Evolutionary conservation across 805 yeast species (phyloP).

Genomic region (Metschnikowia rubicola): DNA sequence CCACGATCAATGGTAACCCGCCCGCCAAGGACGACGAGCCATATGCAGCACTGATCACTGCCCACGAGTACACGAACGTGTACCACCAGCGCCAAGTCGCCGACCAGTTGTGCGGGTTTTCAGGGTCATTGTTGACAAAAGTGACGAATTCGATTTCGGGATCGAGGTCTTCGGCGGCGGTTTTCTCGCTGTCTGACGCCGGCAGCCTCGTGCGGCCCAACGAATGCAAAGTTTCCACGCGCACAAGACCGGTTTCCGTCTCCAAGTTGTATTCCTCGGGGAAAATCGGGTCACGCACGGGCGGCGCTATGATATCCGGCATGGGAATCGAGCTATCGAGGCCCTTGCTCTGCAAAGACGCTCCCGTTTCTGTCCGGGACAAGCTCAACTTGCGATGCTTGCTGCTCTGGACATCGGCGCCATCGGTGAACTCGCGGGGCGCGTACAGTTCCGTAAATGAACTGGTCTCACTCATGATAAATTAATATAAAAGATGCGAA

Average conservation of each 20-base stretch:
- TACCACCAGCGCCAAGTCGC: constrained; percentile 53
- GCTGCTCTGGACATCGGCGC: neutral
- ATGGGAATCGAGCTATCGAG: constrained; percentile 50
- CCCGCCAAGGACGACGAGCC: constrained; percentile 92
- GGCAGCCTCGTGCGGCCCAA: constrained; percentile 50
- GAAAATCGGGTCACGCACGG: constrained; percentile 65
- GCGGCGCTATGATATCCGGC: constrained; percentile 46
- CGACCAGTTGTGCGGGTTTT: constrained; percentile 87
- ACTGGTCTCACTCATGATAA: constrained; percentile 9
- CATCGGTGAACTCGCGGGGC: constrained; percentile 13
- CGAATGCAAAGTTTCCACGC: constrained; percentile 64
- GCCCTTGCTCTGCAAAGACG: constrained; percentile 64
- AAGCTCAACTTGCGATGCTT: constrained; percentile 5
- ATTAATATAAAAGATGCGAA: no score
- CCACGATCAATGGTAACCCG: constrained; percentile 65
- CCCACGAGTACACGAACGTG: constrained; percentile 62
- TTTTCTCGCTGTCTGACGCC: constrained; percentile 18
- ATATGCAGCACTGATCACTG: constrained; percentile 87
- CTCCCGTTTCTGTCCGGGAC: constrained; percentile 56
- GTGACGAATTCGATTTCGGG: constrained; percentile 83
- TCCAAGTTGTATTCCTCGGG: constrained; percentile 92
- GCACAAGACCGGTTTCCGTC: constrained; percentile 85
- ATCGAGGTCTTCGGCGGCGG: constrained; percentile 38
- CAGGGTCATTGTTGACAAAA: constrained; percentile 74
- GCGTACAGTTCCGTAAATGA: constrained; percentile 9